Evolutionary conservation across 139 green algal species (phyloP).

Genomic region (Chlamydomonas schloesseri): DNA sequence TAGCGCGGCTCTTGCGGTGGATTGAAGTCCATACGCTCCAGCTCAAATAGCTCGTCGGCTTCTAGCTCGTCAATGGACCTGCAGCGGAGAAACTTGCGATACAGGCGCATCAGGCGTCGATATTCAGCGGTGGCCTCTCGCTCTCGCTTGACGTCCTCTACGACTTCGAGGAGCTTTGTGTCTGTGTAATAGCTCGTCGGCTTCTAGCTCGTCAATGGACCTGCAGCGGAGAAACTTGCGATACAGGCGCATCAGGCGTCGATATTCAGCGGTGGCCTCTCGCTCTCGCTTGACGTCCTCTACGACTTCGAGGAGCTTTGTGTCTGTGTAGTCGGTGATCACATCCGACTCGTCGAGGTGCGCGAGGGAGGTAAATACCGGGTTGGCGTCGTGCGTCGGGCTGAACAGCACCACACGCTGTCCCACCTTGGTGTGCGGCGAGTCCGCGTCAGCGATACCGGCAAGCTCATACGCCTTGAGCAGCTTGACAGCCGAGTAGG

Average conservation of each 20-base stretch:
- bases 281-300: neutral
- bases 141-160: neutral
- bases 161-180: neutral
- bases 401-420: neutral
- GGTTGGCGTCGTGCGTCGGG: neutral
- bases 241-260: neutral
- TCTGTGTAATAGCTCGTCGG: neutral
- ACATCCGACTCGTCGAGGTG: neutral
- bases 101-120: neutral
- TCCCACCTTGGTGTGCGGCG: neutral
- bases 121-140: neutral
- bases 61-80: neutral
- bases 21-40: no score
- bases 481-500: neutral
- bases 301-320: neutral
- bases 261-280: neutral
- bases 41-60: neutral
- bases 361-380: constrained; percentile 4
- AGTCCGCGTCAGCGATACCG: neutral
- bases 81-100: neutral
- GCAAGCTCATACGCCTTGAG: neutral
- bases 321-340: neutral
- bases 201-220: no score
- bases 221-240: neutral
- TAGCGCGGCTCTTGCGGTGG: no score